Base-by-base conservation (phyloP, 257 asterid genomes). In the Rubia yunnanensis region DNA sequence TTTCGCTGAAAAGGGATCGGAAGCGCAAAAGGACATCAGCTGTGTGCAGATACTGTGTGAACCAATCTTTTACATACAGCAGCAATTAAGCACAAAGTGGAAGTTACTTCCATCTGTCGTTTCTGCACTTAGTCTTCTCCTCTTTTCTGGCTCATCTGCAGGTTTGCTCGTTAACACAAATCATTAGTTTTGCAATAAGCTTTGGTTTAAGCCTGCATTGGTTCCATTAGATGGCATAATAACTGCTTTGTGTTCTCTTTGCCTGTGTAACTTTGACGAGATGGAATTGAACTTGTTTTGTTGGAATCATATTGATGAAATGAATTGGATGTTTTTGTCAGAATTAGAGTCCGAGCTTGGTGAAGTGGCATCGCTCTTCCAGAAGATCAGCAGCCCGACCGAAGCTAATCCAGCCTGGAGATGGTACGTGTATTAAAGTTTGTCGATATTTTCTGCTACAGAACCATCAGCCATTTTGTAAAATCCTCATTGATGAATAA, bases 331-430 rank as follows among this genome's bases (percentile, higher is more conserved):
- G 23, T 61, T 28, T 68, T 75, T 53, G 62, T 35, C 72, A 87
- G 96, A 79, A 63, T 27, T 64, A 64, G 84, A 82, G 69, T 68
- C 62, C 22, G 50, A 54, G 57, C 74, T 38, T 44, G 81, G 68
- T 64, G 60, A 17, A 58, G 77, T 82, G 70, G 55, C 81, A 26
- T 74, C 76, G 10, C 84, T 81, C 70, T 79, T 81, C 74, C 72
- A 80, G 46, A 87, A 78, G 81, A 80, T 92, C 44, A 85, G 52
- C 46, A 73, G 84, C 73, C 96, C 96, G 23, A 81, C 77, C 0
- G 96, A 92, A 84, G 95, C 91, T 61, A 83, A 83, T 79, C 83
- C 91, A 73, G 55, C 82, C 50, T 92, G 96, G 96, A 85, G 92
- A 85, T 89, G 96, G 98, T 92, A 85, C 65, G 57, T 70, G 65